phyloP scores from a whole-genome alignment of 225 moss, liverwort and hornwort genomes.

The Lunularia cruciata region DNA sequence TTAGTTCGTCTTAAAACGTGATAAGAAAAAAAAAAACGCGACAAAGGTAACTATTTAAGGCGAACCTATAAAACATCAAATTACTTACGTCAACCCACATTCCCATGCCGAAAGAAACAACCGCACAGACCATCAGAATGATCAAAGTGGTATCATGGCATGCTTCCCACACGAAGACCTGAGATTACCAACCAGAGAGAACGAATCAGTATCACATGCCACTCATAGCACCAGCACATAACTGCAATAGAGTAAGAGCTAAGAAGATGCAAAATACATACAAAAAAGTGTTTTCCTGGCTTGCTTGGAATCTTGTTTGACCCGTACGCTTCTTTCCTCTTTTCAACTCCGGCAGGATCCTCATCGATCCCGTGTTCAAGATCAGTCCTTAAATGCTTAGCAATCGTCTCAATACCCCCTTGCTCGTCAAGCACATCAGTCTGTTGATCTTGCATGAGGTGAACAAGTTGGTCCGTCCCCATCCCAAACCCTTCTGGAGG shows the following conservation, averaged over 20 bases:
- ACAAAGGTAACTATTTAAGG: not conserved
- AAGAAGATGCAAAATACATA: not conserved
- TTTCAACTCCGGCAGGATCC: slow-evolving; percentile 47
- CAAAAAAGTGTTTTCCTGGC: slow-evolving; percentile 56
- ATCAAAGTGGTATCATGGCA: slow-evolving; percentile 89
- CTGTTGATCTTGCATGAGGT: slow-evolving; percentile 62
- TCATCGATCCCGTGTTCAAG: slow-evolving; percentile 65
- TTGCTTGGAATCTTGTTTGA: slow-evolving; percentile 79
- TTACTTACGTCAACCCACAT: slow-evolving; percentile 77
- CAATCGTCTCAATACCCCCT: slow-evolving; percentile 59
- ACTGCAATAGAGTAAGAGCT: not conserved
- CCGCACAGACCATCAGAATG: slow-evolving; percentile 84
- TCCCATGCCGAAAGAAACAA: slow-evolving; percentile 71
- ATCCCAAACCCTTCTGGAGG: slow-evolving; percentile 71
- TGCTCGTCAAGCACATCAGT: slow-evolving; percentile 46
- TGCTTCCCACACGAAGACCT: slow-evolving; percentile 96
- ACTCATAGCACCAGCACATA: too few relatives aligned
- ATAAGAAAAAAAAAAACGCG: not conserved
- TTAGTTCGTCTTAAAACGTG: too few relatives aligned
- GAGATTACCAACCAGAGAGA: too few relatives aligned
- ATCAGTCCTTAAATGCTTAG: slow-evolving; percentile 51
- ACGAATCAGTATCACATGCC: too few relatives aligned
- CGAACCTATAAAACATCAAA: not conserved
- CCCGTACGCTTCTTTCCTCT: slow-evolving; percentile 71
- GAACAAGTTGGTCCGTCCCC: slow-evolving; percentile 48